Percentiles rank a stretch among this genome's conserved stretches.
Conservation (phyloP, 306 rosid genomes). For the Sicyos edulis region DNA sequence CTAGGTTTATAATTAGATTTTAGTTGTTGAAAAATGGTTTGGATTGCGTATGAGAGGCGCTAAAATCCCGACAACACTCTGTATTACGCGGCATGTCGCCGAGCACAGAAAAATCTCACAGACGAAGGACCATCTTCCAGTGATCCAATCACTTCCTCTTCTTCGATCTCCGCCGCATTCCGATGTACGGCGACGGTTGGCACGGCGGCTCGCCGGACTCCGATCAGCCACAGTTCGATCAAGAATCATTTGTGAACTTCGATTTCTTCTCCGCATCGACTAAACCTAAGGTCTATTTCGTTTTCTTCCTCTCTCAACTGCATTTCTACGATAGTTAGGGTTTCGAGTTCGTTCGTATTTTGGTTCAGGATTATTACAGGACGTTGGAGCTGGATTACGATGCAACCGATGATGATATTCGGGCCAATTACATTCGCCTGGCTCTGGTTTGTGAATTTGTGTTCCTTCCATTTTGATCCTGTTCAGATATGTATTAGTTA, state of each 20-base stretch:
- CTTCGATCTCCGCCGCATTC: not conserved
- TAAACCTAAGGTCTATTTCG: slow-evolving; percentile 54
- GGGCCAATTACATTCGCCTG: slow-evolving; percentile 80
- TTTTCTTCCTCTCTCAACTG: not conserved
- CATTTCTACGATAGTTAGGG: not conserved
- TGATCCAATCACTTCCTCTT: not conserved
- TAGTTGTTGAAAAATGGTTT: not conserved
- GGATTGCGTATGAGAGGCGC: not conserved
- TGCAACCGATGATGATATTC: slow-evolving; percentile 73
- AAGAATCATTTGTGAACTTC: slow-evolving; percentile 44
- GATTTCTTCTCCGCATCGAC: slow-evolving; percentile 55
- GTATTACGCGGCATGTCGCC: slow-evolving; percentile 36
- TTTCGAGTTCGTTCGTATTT: not conserved
- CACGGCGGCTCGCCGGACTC: slow-evolving; percentile 25
- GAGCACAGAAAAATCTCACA: slow-evolving; percentile 11
- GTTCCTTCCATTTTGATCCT: not conserved
- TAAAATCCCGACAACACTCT: not conserved
- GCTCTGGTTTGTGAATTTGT: slow-evolving; percentile 66
- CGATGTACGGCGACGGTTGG: slow-evolving; percentile 53
- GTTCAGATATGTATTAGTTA: too few relatives aligned
- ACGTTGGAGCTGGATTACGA: slow-evolving; percentile 86
- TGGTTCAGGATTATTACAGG: slow-evolving; percentile 73
- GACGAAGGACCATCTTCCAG: not conserved
- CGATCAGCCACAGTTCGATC: slow-evolving; percentile 33
- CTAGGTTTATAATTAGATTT: not conserved